Conservation (phyloP, 257 asterid species). For the Echium plantagineum region DNA sequence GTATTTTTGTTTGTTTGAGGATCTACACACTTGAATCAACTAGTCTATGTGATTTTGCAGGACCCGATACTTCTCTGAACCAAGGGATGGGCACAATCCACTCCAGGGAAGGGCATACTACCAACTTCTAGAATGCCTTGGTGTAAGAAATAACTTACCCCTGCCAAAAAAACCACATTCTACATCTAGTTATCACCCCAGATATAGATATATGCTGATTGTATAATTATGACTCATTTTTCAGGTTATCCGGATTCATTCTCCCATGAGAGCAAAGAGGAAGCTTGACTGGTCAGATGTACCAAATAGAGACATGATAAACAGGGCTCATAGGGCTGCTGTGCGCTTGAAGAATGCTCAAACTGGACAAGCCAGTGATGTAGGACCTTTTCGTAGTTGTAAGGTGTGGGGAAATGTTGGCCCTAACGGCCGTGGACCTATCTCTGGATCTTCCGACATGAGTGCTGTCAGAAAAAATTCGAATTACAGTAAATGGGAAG, state of each 20-base stretch:
- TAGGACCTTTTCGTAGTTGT: conserved; percentile 71
- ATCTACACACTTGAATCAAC: conserved; percentile 6
- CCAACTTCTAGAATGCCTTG: conserved; percentile 98
- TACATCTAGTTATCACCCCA: background rate
- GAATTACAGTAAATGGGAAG: conserved; percentile 86
- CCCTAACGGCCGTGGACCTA: conserved; percentile 54
- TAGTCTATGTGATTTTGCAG: conserved; percentile 78
- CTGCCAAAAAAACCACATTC: background rate
- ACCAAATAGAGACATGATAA: conserved; percentile 65
- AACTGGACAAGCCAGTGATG: conserved; percentile 27
- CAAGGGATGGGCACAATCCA: conserved; percentile 97
- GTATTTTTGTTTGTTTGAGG: background rate
- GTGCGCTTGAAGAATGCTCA: conserved; percentile 44
- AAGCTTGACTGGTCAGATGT: conserved; percentile 87
- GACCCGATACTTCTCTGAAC: conserved; percentile 90
- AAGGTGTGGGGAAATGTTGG: conserved; percentile 82
- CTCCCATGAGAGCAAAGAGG: conserved; percentile 93
- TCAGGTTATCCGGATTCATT: conserved; percentile 94
- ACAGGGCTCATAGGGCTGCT: conserved; percentile 74
- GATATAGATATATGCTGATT: background rate
- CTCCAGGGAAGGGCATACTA: conserved; percentile 99
- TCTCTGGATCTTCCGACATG: conserved; percentile 72
- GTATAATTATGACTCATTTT: conserved; percentile 1
- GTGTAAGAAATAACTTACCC: conserved; percentile 41
- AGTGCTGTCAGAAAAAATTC: conserved; percentile 57